Conservation (phyloP, 805 yeast species). For the Metschnikowia anglica region DNA sequence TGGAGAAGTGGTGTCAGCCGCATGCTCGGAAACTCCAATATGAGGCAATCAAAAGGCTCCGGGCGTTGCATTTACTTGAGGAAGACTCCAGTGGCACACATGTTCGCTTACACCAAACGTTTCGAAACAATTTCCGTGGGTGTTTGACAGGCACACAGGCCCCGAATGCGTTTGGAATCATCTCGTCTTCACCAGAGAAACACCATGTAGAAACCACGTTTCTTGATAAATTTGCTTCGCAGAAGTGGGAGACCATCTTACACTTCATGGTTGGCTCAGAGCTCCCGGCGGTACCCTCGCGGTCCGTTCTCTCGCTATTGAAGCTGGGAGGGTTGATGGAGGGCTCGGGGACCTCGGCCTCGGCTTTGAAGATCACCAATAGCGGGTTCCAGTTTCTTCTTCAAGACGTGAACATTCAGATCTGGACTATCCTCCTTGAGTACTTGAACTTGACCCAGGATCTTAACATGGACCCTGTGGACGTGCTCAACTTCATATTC, state of each 20-base stretch:
- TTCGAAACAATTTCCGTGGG: slow-evolving; percentile 70
- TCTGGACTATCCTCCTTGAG: slow-evolving; percentile 88
- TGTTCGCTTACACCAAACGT: slow-evolving; percentile 65
- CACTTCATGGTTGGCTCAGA: slow-evolving; percentile 98
- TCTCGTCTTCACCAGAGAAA: slow-evolving; percentile 53
- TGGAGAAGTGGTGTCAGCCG: slow-evolving; percentile 75
- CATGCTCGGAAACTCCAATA: slow-evolving; percentile 57
- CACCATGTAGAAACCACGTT: slow-evolving; percentile 60
- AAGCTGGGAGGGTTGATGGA: slow-evolving; percentile 88
- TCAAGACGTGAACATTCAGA: slow-evolving; percentile 90
- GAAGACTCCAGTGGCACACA: slow-evolving; percentile 51
- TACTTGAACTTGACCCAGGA: slow-evolving; percentile 83
- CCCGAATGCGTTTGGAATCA: slow-evolving; percentile 73
- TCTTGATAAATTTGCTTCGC: slow-evolving; percentile 76
- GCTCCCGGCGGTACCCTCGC: slow-evolving; percentile 60
- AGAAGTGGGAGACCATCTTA: slow-evolving; percentile 90
- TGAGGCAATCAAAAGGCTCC: slow-evolving; percentile 77
- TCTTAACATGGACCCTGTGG: slow-evolving; percentile 91
- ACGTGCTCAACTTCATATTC: slow-evolving; percentile 88
- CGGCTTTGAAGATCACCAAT: slow-evolving; percentile 69
- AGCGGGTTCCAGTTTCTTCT: slow-evolving; percentile 90
- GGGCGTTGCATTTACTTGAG: slow-evolving; percentile 69
- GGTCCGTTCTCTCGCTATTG: slow-evolving; percentile 76
- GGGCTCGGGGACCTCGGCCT: slow-evolving; percentile 40
- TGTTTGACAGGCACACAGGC: slow-evolving; percentile 80